Evolutionary conservation across 176 grass and related monocot species (phyloP).

Genomic region (Hsuehochloa calcarea): DNA sequence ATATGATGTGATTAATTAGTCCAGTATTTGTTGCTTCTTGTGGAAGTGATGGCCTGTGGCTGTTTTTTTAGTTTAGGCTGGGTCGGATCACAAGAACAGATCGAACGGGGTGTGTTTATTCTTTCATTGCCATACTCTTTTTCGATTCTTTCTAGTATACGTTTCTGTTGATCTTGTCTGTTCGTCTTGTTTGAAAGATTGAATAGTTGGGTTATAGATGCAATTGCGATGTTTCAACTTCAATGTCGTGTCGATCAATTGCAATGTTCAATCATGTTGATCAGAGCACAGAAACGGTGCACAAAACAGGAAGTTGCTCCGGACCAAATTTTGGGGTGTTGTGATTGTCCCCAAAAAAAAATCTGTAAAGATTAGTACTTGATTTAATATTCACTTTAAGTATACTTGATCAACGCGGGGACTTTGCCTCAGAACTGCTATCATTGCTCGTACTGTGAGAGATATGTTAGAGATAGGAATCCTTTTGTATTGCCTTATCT

Average conservation of each 20-base stretch:
- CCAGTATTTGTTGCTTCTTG: constrained; percentile 14
- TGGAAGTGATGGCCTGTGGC: constrained; percentile 42
- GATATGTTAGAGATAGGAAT: no score
- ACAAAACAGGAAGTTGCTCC: background rate
- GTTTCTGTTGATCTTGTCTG: background rate
- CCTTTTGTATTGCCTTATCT: no score
- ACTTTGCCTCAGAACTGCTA: no score
- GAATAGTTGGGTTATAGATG: background rate
- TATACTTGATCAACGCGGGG: background rate
- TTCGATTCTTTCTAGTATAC: constrained; percentile 30
- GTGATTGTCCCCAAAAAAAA: background rate
- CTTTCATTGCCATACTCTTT: constrained; percentile 26
- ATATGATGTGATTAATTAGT: constrained; percentile 25
- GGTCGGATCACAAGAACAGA: constrained; percentile 58
- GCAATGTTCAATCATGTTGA: background rate
- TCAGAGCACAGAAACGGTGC: background rate
- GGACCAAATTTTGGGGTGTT: background rate
- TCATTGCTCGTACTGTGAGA: no score
- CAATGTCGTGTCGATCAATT: background rate
- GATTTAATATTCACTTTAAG: background rate
- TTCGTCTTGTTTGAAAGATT: background rate
- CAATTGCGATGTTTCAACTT: background rate
- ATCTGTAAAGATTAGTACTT: background rate
- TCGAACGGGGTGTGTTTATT: constrained; percentile 19
- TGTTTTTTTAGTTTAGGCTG: constrained; percentile 51